A percentile compares a stretch with the other conserved stretches of the same genome.
These are phyloP conservation scores for Ceratonia siliqua DNA, from an alignment of 306 rosid species.

Conservation along the genomic window DNA sequence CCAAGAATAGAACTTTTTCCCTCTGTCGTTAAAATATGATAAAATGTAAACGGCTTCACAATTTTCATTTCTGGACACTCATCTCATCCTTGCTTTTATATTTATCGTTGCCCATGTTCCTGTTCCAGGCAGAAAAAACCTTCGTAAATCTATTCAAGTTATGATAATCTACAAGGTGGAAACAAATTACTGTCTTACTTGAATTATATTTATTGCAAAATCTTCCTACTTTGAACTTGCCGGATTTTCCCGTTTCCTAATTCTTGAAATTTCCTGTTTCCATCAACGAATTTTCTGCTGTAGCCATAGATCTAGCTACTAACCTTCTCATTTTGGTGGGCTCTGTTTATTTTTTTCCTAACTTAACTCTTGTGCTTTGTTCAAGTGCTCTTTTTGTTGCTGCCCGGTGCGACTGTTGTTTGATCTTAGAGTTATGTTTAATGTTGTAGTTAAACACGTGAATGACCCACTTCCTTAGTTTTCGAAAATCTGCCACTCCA, in stretches of 20 bases:
- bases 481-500: neutral
- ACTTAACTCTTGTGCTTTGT: neutral
- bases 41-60: neutral
- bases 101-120: neutral
- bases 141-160: neutral
- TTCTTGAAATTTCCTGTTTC: conserved; percentile 8
- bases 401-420: neutral
- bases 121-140: neutral
- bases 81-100: neutral
- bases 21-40: neutral
- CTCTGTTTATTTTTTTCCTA: neutral
- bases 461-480: conserved; percentile 23
- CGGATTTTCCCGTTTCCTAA: neutral
- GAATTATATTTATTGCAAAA: neutral
- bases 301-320: conserved; percentile 7
- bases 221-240: neutral
- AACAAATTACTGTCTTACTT: neutral
- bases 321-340: conserved; percentile 24
- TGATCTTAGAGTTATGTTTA: neutral
- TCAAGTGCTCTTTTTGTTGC: conserved; percentile 13
- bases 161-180: neutral
- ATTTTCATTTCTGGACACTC: neutral
- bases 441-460: neutral
- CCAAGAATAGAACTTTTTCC: neutral
- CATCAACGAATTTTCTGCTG: neutral